These are phyloP conservation scores for Globisporangium megalacanthum DNA, from an alignment of 352 stramenopile species.

Conservation along the genomic window DNA sequence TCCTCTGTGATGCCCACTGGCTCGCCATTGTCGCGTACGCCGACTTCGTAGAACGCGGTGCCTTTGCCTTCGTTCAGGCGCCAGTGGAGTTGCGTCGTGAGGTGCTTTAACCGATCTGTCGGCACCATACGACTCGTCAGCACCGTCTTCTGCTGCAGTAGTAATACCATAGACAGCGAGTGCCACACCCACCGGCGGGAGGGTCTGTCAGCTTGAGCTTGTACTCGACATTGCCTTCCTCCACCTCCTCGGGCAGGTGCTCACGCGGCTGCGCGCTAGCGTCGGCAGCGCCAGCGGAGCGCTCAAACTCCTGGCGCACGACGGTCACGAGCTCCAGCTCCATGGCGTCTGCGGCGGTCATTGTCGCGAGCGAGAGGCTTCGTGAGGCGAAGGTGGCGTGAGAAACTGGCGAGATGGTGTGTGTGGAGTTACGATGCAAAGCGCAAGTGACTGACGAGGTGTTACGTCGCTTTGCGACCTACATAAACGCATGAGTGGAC, in stretches of 20 bases:
- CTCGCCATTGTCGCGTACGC: constrained; percentile 80
- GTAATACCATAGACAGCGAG: no score
- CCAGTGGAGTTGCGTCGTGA: constrained; percentile 90
- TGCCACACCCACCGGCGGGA: constrained; percentile 23
- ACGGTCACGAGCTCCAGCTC: constrained; percentile 8
- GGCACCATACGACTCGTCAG: background rate
- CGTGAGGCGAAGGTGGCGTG: no score
- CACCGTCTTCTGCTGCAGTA: no score
- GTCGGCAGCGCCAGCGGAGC: background rate
- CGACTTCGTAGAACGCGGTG: constrained; percentile 83
- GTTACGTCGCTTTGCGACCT: no score
- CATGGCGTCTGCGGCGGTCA: no score
- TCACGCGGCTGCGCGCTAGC: background rate
- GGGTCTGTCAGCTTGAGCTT: constrained; percentile 85
- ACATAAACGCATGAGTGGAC: no score
- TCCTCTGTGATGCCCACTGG: constrained; percentile 59
- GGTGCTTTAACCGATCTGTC: constrained; percentile 69
- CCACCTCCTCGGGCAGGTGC: constrained; percentile 67
- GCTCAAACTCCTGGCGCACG: constrained; percentile 11
- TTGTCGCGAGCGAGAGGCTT: no score
- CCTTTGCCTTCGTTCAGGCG: constrained; percentile 85
- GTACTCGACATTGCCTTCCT: constrained; percentile 90
- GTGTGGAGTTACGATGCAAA: no score
- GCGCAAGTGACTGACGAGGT: no score
- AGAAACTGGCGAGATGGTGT: no score